Percentiles rank a stretch among this genome's conserved stretches.
Evolutionary conservation across 108 stramenopile genomes (phyloP).

Genomic region (Nannochloropsis gaditana): DNA sequence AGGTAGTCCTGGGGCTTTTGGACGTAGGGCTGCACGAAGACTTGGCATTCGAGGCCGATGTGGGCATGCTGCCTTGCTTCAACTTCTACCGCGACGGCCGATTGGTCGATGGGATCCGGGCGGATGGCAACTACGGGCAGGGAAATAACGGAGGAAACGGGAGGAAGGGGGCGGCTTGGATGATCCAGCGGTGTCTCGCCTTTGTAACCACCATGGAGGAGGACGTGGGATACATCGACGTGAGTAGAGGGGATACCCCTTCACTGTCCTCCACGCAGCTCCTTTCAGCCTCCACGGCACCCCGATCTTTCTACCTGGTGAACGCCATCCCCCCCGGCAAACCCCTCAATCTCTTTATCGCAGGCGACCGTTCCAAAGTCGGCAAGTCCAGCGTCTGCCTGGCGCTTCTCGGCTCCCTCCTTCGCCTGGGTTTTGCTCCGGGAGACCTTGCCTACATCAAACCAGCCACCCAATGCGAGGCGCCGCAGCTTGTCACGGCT

Average conservation of each 20-base stretch:
- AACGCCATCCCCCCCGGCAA: constrained; percentile 25
- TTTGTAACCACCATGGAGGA: not conserved
- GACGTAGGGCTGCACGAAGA: constrained; percentile 16
- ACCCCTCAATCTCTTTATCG: constrained; percentile 66
- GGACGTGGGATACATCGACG: not conserved
- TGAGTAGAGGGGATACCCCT: not conserved
- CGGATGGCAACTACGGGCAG: not conserved
- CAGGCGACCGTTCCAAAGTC: constrained; percentile 77
- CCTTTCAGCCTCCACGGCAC: not conserved
- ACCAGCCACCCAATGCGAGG: constrained; percentile 92
- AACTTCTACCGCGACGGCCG: constrained; percentile 15
- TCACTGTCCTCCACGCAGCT: too few relatives aligned
- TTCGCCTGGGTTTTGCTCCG: constrained; percentile 58
- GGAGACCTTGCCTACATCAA: constrained; percentile 86
- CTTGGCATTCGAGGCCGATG: constrained; percentile 11
- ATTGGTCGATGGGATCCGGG: not conserved
- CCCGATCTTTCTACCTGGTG: not conserved
- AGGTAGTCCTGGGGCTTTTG: not conserved
- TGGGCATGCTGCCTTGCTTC: not conserved
- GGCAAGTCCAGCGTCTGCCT: constrained; percentile 89
- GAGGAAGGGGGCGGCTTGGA: not conserved
- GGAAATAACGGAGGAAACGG: not conserved
- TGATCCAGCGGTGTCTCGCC: not conserved
- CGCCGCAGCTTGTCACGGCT: constrained; percentile 69
- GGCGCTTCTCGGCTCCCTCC: constrained; percentile 62